Evolutionary conservation across 495 filamentous ascomycete species (phyloP).

Genomic region (Penicillium maclennaniae): DNA sequence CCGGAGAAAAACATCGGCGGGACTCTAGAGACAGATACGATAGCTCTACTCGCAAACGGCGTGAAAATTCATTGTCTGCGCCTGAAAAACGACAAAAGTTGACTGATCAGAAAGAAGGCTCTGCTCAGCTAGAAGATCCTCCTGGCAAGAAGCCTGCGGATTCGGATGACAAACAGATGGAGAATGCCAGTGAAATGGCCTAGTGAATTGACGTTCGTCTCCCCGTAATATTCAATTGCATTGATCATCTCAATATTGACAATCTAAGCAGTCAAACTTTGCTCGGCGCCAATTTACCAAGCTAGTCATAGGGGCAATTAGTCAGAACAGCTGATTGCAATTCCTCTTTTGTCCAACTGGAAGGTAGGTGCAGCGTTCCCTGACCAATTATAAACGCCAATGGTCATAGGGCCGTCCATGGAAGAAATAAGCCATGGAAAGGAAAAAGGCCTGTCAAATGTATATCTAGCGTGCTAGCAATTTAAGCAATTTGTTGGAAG

Average conservation of each 20-base stretch:
- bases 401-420: not conserved
- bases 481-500: not conserved
- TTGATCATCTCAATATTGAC: not conserved
- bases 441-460: not conserved
- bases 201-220: slow-evolving; percentile 22
- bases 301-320: not conserved
- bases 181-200: slow-evolving; percentile 48
- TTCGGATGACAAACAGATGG: slow-evolving; percentile 22
- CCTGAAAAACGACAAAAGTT: slow-evolving; percentile 47
- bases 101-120: slow-evolving; percentile 57
- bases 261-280: not conserved
- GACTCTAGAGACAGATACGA: slow-evolving; percentile 52
- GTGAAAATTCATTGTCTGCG: slow-evolving; percentile 51
- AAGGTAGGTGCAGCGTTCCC: not conserved
- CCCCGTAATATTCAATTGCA: not conserved
- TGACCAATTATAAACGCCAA: not conserved
- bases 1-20: slow-evolving; percentile 44
- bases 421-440: not conserved
- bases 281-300: not conserved
- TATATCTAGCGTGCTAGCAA: not conserved
- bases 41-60: slow-evolving; percentile 44
- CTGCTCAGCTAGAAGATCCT: slow-evolving; percentile 41
- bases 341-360: not conserved
- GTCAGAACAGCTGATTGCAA: not conserved
- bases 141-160: slow-evolving; percentile 22